Percentiles rank a stretch among this genome's conserved stretches.
Conservation (phyloP, 352 stramenopile genomes). For the Aphanomyces invadans region DNA sequence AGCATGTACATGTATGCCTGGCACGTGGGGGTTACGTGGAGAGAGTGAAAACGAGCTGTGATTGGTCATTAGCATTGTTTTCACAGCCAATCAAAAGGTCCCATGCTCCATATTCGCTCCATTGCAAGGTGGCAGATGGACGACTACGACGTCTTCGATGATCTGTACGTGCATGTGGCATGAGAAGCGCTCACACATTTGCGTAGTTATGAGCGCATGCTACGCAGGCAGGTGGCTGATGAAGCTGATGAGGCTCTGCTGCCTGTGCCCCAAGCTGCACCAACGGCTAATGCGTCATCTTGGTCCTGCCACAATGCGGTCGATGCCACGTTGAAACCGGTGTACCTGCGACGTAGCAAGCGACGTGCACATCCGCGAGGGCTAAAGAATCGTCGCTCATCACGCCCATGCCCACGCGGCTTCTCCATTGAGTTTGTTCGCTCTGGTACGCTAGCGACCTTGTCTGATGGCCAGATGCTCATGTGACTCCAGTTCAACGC, state of each 20-base stretch:
- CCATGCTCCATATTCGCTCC: too few relatives aligned
- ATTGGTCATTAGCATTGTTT: not conserved
- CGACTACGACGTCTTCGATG: not conserved
- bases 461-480: too few relatives aligned
- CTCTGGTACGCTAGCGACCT: not conserved
- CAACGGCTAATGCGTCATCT: not conserved
- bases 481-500: not conserved
- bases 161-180: slow-evolving; percentile 8
- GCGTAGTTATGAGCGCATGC: slow-evolving; percentile 15
- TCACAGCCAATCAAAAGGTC: not conserved
- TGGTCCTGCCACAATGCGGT: not conserved
- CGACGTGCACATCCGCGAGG: not conserved
- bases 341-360: not conserved
- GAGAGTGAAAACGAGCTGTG: not conserved
- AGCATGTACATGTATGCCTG: not conserved
- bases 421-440: not conserved
- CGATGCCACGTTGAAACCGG: not conserved
- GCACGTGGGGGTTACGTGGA: not conserved
- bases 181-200: not conserved
- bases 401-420: not conserved
- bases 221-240: not conserved
- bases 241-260: not conserved
- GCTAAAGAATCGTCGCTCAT: not conserved
- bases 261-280: too few relatives aligned
- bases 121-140: not conserved